phyloP scores from a whole-genome alignment of 805 yeast species.

The Kluyveromyces starmeri region DNA sequence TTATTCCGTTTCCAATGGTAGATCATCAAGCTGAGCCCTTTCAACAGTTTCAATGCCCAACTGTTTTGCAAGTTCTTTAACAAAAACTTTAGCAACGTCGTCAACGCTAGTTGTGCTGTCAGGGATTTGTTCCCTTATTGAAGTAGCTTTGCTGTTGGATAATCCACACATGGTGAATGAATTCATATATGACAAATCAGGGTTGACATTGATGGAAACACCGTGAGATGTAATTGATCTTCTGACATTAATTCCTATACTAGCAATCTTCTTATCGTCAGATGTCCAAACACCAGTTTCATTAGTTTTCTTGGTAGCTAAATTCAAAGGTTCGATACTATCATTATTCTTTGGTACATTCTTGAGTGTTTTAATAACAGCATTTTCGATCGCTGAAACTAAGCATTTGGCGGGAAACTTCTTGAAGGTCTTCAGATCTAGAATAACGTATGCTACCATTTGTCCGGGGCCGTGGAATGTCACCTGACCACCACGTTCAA shows the following conservation, averaged over 20 bases:
- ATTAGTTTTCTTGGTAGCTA: slow-evolving; percentile 38
- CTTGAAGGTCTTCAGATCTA: slow-evolving; percentile 56
- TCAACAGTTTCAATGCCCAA: slow-evolving; percentile 34
- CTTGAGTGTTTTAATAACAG: slow-evolving; percentile 41
- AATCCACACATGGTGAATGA: slow-evolving; percentile 81
- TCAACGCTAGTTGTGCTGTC: slow-evolving; percentile 19
- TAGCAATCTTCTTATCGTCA: slow-evolving; percentile 58
- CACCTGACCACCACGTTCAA: slow-evolving; percentile 89
- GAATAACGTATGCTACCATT: slow-evolving; percentile 70
- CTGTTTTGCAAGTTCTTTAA: slow-evolving; percentile 33
- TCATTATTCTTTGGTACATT: slow-evolving; percentile 8
- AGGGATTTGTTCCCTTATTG: slow-evolving; percentile 32
- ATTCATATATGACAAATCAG: slow-evolving; percentile 66
- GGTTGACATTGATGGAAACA: slow-evolving; percentile 65
- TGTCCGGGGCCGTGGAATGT: slow-evolving; percentile 98
- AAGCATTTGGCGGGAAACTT: slow-evolving; percentile 54
- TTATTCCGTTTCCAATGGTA: slow-evolving; percentile 12
- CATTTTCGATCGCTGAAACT: slow-evolving; percentile 52
- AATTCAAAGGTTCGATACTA: slow-evolving; percentile 9
- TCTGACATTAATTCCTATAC: slow-evolving; percentile 82
- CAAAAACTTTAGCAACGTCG: slow-evolving; percentile 38
- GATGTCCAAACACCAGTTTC: slow-evolving; percentile 88
- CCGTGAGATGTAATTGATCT: slow-evolving; percentile 87
- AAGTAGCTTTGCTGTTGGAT: slow-evolving; percentile 49
- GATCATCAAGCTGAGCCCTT: slow-evolving; percentile 29